A percentile compares a stretch with the other conserved stretches of the same genome.
Evolutionary conservation across 768 basidiomycete genomes (phyloP).

Genomic region (Pleurotus ostreatus): DNA sequence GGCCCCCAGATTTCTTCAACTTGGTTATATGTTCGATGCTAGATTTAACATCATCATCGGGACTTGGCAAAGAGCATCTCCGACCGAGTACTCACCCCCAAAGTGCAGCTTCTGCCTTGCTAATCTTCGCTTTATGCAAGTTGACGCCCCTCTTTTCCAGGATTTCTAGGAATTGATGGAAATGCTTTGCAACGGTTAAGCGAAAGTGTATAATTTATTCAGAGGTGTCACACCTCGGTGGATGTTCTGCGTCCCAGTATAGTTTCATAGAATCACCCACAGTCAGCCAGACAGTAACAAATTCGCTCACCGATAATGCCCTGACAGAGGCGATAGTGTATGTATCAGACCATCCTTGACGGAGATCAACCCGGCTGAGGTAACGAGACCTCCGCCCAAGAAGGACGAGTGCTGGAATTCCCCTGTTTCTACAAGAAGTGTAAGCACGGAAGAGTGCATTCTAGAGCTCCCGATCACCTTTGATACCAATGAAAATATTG

Average conservation of each 20-base stretch:
- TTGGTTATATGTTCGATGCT: constrained; percentile 46
- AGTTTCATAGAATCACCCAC: not conserved
- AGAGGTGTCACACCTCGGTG: constrained; percentile 36
- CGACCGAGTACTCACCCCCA: constrained; percentile 39
- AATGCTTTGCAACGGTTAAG: constrained; percentile 38
- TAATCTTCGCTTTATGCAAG: constrained; percentile 54
- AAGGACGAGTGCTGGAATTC: constrained; percentile 67
- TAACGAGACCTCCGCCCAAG: constrained; percentile 52
- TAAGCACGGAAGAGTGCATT: not conserved
- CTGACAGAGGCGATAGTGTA: constrained; percentile 59
- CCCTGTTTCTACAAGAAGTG: constrained; percentile 37
- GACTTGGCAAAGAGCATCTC: no score
- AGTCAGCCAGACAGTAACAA: not conserved
- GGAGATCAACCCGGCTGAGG: constrained; percentile 62
- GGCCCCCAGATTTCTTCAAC: constrained; percentile 36
- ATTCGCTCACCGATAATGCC: constrained; percentile 50
- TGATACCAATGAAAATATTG: constrained; percentile 67
- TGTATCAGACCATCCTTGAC: constrained; percentile 60
- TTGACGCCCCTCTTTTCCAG: constrained; percentile 53
- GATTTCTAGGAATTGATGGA: constrained; percentile 49
- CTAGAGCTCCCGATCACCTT: constrained; percentile 27
- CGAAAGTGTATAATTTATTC: not conserved
- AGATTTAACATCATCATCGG: not conserved
- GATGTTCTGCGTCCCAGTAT: constrained; percentile 35
- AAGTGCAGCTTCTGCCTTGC: constrained; percentile 54